These are phyloP conservation scores for Chaetothyriales sp. DNA, from an alignment of 2,329 filamentous ascomycete genomes.

Conservation along the genomic window DNA sequence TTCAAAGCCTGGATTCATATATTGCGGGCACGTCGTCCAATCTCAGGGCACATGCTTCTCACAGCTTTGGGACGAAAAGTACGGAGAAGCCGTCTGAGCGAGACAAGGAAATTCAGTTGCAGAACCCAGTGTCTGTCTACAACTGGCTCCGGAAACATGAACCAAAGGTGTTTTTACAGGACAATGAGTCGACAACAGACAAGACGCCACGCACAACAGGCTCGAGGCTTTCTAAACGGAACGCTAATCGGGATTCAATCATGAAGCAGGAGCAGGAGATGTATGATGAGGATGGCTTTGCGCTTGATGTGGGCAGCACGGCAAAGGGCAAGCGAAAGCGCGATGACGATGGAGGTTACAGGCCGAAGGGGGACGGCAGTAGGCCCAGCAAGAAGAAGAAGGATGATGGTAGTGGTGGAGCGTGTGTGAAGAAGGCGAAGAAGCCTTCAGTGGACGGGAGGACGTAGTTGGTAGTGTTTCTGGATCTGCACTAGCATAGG, in stretches of 20 bases:
- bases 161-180: constrained; percentile 71
- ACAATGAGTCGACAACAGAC: constrained; percentile 40
- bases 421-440: constrained; percentile 11
- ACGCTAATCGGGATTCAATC: constrained; percentile 17
- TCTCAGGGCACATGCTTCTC: constrained; percentile 23
- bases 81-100: constrained; percentile 35
- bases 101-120: constrained; percentile 42
- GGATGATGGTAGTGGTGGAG: constrained; percentile 7
- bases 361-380: constrained; percentile 31
- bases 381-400: constrained; percentile 26
- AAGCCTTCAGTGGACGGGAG: constrained; percentile 11
- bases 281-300: constrained; percentile 30
- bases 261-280: constrained; percentile 24
- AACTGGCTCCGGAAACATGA: constrained; percentile 85
- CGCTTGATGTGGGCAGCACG: constrained; percentile 21
- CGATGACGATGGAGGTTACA: constrained; percentile 32
- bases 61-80: constrained; percentile 29
- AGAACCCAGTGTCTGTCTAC: constrained; percentile 82
- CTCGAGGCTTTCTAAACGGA: constrained; percentile 28
- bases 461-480: constrained; percentile 1
- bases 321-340: constrained; percentile 32
- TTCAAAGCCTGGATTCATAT: constrained; percentile 27
- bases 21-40: constrained; percentile 6
- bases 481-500: too few relatives aligned
- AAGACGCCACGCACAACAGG: constrained; percentile 28